phyloP scores from a whole-genome alignment of 2,329 filamentous ascomycete genomes.

The Ophiostoma perfectum region DNA sequence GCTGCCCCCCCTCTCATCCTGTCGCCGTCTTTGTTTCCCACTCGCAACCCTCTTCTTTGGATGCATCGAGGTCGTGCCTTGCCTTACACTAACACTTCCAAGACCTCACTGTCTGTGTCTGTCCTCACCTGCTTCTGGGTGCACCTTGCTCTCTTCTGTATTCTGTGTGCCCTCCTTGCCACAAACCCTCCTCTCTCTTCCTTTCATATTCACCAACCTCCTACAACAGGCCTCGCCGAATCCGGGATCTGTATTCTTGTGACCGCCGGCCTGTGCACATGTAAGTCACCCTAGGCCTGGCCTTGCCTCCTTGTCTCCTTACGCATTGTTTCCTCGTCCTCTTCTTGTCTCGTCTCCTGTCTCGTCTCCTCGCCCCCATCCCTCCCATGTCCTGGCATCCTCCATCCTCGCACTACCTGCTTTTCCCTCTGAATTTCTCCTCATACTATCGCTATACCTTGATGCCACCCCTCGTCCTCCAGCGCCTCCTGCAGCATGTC shows the following conservation, averaged over 20 bases:
- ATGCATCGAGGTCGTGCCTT: background rate
- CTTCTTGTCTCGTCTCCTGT: background rate
- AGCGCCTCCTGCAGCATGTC: background rate
- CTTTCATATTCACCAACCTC: no score
- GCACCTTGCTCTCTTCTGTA: background rate
- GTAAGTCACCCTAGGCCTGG: conserved; percentile 1
- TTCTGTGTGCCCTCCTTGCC: no score
- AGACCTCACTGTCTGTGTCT: background rate
- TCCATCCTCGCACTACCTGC: background rate
- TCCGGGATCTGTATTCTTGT: background rate
- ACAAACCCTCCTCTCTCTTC: no score
- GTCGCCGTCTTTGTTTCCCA: no score
- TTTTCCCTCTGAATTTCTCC: background rate
- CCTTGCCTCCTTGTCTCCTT: background rate
- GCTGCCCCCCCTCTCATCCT: background rate
- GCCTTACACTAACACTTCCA: background rate
- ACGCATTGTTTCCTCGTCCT: no score
- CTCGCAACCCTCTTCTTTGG: background rate
- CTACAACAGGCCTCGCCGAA: background rate
- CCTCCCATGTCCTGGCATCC: background rate
- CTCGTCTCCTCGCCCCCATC: background rate
- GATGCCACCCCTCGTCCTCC: background rate
- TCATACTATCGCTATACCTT: background rate
- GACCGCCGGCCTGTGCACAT: background rate
- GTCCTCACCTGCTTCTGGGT: background rate